phyloP scores from a whole-genome alignment of 164 flowering plant species.

The Chloranthus sessilifolius region DNA sequence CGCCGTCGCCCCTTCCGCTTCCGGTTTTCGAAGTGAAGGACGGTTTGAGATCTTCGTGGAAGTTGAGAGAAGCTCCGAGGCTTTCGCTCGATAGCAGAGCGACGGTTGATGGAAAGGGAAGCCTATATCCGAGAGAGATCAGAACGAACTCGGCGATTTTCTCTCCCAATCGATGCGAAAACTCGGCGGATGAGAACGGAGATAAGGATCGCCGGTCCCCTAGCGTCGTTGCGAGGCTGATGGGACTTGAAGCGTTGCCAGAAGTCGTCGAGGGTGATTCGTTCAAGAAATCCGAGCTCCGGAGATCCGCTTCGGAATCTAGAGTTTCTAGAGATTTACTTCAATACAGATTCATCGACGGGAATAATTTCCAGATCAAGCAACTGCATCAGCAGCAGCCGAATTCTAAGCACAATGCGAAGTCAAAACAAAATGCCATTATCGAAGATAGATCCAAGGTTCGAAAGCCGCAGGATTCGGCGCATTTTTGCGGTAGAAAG shows the following conservation, averaged over 20 bases:
- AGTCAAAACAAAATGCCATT: conserved; percentile 13
- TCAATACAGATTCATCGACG: conserved; percentile 34
- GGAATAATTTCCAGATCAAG: conserved; percentile 22
- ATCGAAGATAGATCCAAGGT: conserved; percentile 13
- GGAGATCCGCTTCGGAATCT: conserved; percentile 91
- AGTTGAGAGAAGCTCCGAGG: conserved; percentile 76
- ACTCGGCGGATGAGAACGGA: conserved; percentile 22
- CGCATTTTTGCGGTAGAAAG: conserved; percentile 9
- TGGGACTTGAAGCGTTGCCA: conserved; percentile 74
- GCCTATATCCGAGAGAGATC: conserved; percentile 58
- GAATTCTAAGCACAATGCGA: conserved; percentile 11
- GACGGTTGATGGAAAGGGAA: conserved; percentile 59
- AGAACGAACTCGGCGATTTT: conserved; percentile 32
- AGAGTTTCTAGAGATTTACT: conserved; percentile 56
- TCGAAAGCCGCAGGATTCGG: conserved; percentile 8
- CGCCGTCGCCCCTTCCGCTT: conserved; percentile 28
- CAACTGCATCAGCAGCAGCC: conserved; percentile 8
- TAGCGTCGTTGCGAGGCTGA: conserved; percentile 75
- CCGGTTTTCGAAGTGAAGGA: conserved; percentile 57
- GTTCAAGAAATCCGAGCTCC: conserved; percentile 44
- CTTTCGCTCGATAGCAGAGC: conserved; percentile 95
- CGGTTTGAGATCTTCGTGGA: conserved; percentile 64
- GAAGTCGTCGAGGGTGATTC: conserved; percentile 24
- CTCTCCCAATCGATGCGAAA: conserved; percentile 17
- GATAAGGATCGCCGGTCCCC: conserved; percentile 54